Evolutionary conservation across 805 yeast species (phyloP).

Genomic region (Cyberlindnera nakhonratchasimensis): DNA sequence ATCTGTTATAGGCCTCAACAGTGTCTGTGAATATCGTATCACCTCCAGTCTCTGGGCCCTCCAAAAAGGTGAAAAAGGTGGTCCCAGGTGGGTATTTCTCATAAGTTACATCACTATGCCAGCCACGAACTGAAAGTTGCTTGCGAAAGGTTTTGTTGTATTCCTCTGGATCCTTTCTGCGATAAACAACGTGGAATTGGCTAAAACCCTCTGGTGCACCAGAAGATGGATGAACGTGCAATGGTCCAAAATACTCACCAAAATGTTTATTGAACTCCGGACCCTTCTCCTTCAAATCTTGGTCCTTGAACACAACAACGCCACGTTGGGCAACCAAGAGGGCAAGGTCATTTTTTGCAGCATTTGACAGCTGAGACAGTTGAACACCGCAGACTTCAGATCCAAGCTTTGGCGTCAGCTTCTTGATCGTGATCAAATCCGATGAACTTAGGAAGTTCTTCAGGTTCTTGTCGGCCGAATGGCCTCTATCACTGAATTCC

Average conservation of each 20-base stretch:
- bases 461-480: constrained; percentile 52
- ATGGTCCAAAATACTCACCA: constrained; percentile 64
- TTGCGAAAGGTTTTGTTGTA: constrained; percentile 29
- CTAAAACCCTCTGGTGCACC: constrained; percentile 62
- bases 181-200: constrained; percentile 59
- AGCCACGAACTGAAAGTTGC: constrained; percentile 30
- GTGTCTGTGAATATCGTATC: constrained; percentile 78
- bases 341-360: constrained; percentile 68
- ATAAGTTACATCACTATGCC: constrained; percentile 77
- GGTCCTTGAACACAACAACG: constrained; percentile 62
- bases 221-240: constrained; percentile 71
- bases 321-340: constrained; percentile 65
- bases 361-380: constrained; percentile 47
- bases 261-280: constrained; percentile 46
- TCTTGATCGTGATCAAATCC: constrained; percentile 22
- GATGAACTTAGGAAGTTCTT: constrained; percentile 46
- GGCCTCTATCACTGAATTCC: constrained; percentile 49
- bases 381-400: constrained; percentile 60
- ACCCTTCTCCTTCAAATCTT: constrained; percentile 57
- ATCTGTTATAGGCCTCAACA: constrained; percentile 64
- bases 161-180: constrained; percentile 39
- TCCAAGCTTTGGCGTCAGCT: constrained; percentile 69
- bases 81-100: constrained; percentile 71
- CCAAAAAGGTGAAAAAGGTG: constrained; percentile 63
- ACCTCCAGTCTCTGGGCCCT: constrained; percentile 64